Conservation (phyloP, 129 eudicot species). For the Helichrysum umbraculigerum region DNA sequence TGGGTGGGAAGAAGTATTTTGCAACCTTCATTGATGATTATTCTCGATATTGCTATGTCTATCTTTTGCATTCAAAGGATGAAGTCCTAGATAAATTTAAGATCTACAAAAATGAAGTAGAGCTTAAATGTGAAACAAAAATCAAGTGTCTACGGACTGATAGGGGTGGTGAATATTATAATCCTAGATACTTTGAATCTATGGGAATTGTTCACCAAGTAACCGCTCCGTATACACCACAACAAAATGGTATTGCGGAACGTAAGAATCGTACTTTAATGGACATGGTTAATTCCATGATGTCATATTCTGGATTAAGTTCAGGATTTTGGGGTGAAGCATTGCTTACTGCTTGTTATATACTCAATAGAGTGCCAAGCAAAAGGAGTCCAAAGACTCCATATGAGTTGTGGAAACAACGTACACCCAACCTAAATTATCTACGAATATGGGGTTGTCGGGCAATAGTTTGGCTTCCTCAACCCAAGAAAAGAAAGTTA, state of each 20-base stretch:
- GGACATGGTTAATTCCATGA: neutral
- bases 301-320: neutral
- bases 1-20: neutral
- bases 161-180: neutral
- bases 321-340: slow-evolving; percentile 4
- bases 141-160: neutral
- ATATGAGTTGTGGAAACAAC: neutral
- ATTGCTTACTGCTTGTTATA: neutral
- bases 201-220: neutral
- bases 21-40: neutral
- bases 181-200: neutral
- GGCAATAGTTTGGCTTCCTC: neutral
- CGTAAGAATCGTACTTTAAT: neutral
- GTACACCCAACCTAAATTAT: neutral
- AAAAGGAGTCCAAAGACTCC: neutral
- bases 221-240: neutral
- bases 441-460: slow-evolving; percentile 1
- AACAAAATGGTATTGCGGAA: slow-evolving; percentile 1
- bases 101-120: neutral
- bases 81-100: neutral
- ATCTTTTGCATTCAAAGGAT: too few species aligned
- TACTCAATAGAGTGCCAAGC: neutral
- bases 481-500: slow-evolving; percentile 1
- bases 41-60: neutral
- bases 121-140: neutral